Evolutionary conservation across 202 grass and related monocot species (phyloP), one percentile per base, ranked within the genome.

Genomic region (Bolboschoenoplectus hybrid): DNA sequence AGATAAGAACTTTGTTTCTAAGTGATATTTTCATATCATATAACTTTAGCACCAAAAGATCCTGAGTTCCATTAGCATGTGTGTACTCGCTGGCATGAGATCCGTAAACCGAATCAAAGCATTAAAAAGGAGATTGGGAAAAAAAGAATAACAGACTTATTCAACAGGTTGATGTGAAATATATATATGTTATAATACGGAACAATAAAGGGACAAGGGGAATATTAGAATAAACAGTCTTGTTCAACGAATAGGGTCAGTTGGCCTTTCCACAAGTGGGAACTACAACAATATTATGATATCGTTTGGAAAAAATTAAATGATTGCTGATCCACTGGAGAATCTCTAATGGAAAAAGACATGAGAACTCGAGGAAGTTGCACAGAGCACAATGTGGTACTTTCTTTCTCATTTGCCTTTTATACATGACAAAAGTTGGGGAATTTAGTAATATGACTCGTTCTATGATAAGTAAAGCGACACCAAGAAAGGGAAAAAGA

Each of bases 301-400:
- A 38, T 76, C 0, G 73, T 53, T 1, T 77, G 49, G 26, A 26
- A 77, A 16, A 38, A 38, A 13, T 76, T 14, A 53, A 57, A 57
- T 78, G 34, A 17, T 56, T 76, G 51, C 13, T 17, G 34, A 78
- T 78, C 34, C 50, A 13, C 45, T 74, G 19, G 46, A 34, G 74
- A 78, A 78, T 78, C 26, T 57, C 51, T 11, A 73, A 65, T 9
- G 50, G 74, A 78, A 78, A 78, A 78, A 78, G 50, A 78, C 74
- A n/a, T 39, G 11, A 36, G 50, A 78, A 56, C 32, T 78, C 5
- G 35, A 78, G 51, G 50, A 78, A 56, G 74, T 78, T 78, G 38
- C 34, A 57, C 57, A 78, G 20, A 72, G 68, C 68, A 72, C n/a
- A 47, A 11, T 72, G 74, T 1, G 51, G 32, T 56, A 78, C 51